Base-by-base conservation (phyloP, 192 early-diverging fungal genomes). In the Umbelopsis isabellina region DNA sequence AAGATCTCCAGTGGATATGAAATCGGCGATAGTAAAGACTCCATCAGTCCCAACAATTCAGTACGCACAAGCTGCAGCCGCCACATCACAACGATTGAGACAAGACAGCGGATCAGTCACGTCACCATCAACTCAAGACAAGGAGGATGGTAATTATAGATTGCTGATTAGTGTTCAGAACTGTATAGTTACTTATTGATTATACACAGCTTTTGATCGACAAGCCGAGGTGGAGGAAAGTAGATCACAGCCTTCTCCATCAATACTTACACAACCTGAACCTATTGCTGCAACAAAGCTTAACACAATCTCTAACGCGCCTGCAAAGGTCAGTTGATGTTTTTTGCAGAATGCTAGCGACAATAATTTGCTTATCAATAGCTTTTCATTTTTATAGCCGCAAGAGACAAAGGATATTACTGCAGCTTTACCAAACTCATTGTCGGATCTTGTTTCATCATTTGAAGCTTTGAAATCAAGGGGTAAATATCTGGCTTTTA, bases 381-480 rank as follows among this genome's bases (percentile, higher is more conserved):
- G 37, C 37, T 30, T 41, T 41, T 41, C 1, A 41, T 41, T 41
- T 5, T 41, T 41, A 48, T 13, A 49, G 20, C 48, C 15, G 16
- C 55, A 61, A 4, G 55, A 61, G 13, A 22, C 27, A 13, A 61
- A 61, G 5, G 55, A 61, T n/a, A 25, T 30, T 0, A 61, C 23
- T 66, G 80, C 68, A 46, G 75, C 75, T 27, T 65, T 85, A 10
- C 83, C 83, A 12, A 45, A 79, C 37, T 71, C 79, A 16, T 48
- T 85, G 30, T 52, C 81, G 4, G 83, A 85, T 69, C 64, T 85
- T 7, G 83, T 82, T 8, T 70, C 78, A 4, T 80, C 81, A 33
- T 85, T 80, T 49, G 81, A 85, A 66, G 68, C 72, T 4, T 74
- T 79, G 1, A 84, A 81, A 49, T 81, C 80, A 27, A 69, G 79